Percentiles rank a stretch among this genome's conserved stretches.
Evolutionary conservation across 352 stramenopile genomes (phyloP).

Genomic region (Thraustotheca clavata): DNA sequence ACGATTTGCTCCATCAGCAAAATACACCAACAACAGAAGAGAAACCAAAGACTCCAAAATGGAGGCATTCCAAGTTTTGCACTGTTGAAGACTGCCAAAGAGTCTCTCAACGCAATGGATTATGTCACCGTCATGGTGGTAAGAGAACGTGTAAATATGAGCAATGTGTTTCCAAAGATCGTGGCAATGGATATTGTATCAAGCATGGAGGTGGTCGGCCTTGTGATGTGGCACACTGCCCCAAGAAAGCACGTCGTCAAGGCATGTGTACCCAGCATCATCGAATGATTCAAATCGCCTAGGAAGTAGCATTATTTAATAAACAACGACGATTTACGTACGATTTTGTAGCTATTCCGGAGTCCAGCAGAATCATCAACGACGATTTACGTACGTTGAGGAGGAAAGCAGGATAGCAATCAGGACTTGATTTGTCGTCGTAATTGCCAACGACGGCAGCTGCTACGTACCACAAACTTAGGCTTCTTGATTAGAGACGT

Average conservation of each 20-base stretch:
- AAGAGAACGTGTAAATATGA: constrained; percentile 74
- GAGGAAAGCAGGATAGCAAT: too few relatives aligned
- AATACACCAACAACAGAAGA: not conserved
- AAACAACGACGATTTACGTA: too few relatives aligned
- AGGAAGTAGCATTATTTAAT: not conserved
- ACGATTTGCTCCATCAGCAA: not conserved
- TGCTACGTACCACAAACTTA: too few relatives aligned
- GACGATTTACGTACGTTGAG: too few relatives aligned
- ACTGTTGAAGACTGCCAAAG: constrained; percentile 71
- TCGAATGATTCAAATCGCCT: constrained; percentile 23
- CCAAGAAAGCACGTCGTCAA: constrained; percentile 77
- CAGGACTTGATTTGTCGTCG: too few relatives aligned
- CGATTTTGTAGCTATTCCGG: too few relatives aligned
- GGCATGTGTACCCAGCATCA: constrained; percentile 77
- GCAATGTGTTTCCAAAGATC: constrained; percentile 65
- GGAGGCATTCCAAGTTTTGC: constrained; percentile 77
- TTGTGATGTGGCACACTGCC: constrained; percentile 57
- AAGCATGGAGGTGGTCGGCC: constrained; percentile 76
- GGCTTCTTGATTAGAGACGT: too few relatives aligned
- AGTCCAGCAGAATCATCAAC: too few relatives aligned
- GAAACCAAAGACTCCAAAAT: constrained; percentile 23
- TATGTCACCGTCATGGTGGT: constrained; percentile 73
- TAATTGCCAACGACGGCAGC: too few relatives aligned
- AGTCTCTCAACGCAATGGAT: constrained; percentile 77
- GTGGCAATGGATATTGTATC: constrained; percentile 75